Evolutionary conservation across 106 monocot species (phyloP), one percentile per base, ranked within the genome.

Genomic region (Vanilla planifolia): DNA sequence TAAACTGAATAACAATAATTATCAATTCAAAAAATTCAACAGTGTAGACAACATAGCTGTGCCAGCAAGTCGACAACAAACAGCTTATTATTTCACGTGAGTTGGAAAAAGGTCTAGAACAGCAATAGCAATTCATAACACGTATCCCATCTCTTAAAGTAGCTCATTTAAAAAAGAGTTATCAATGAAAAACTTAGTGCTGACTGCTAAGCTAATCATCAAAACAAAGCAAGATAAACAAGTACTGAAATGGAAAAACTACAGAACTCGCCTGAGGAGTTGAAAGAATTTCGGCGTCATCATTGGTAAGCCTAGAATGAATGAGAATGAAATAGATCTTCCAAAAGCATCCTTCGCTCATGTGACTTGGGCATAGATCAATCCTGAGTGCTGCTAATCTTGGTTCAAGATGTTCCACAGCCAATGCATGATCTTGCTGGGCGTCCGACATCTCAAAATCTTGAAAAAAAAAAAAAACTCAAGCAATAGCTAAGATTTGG

Each of bases 301-400:
- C 72, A 34, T 82, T 82, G 57, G 60, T 73, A 45, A 82, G 76
- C 64, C 75, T 79, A 24, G 87, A 77, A 63, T 86, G 76, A 32
- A 89, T 72, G 67, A 83, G 80, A 39, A 89, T 74, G 64, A 84
- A 89, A 80, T 84, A 89, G 4, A 84, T 89, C 64, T 79, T 89
- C 83, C 79, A 83, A 53, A 88, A 88, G 61, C 62, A 73, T 17
- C 67, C 73, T 64, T 87, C 87, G 67, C 73, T 76, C 79, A 82
- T 82, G 48, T 79, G 78, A 60, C 70, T 76, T 34, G 87, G 79
- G 68, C 87, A 87, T 66, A 87, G 82, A 59, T 87, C 79, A 33
- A 74, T 77, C 51, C 80, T 74, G 9, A 83, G 59, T 46, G 70
- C 79, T 36, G 77, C 76, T 30, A 88, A 63, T 28, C 74, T 77